Conservation (phyloP, 225 moss, liverwort and hornwort species). For the Neckera pumila region DNA sequence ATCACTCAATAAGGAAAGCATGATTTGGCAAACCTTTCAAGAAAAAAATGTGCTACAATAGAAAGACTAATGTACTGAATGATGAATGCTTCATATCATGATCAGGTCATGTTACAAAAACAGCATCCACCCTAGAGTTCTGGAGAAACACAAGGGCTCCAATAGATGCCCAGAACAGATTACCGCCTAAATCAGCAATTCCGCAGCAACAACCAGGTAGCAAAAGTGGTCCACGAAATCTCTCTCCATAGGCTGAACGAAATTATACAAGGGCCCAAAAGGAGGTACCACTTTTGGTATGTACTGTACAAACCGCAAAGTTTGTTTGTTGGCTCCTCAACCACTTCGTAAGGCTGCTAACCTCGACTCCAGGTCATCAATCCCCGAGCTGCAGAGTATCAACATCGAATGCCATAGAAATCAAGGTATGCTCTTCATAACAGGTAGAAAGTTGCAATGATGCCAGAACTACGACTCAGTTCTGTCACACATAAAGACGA, state of each 20-base stretch:
- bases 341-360: conserved; percentile 74
- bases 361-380: conserved; percentile 78
- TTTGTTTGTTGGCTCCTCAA: conserved; percentile 15
- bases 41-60: background rate
- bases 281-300: conserved; percentile 3
- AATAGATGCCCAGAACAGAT: background rate
- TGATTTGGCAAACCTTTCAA: background rate
- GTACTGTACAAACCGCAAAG: conserved; percentile 22
- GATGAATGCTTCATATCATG: conserved; percentile 3
- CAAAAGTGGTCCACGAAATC: background rate
- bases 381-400: conserved; percentile 62
- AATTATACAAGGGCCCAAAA: background rate
- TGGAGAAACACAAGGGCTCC: background rate
- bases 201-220: background rate
- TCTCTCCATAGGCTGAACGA: background rate
- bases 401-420: conserved; percentile 9
- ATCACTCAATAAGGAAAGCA: background rate
- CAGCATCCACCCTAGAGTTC: background rate
- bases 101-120: conserved; percentile 11
- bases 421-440: background rate
- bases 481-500: background rate
- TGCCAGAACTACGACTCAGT: background rate
- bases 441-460: conserved; percentile 1
- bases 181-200: background rate
- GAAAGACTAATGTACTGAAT: background rate